Evolutionary conservation across 331 rosid genomes (phyloP).

Genomic region (Stylosanthes scabra): DNA sequence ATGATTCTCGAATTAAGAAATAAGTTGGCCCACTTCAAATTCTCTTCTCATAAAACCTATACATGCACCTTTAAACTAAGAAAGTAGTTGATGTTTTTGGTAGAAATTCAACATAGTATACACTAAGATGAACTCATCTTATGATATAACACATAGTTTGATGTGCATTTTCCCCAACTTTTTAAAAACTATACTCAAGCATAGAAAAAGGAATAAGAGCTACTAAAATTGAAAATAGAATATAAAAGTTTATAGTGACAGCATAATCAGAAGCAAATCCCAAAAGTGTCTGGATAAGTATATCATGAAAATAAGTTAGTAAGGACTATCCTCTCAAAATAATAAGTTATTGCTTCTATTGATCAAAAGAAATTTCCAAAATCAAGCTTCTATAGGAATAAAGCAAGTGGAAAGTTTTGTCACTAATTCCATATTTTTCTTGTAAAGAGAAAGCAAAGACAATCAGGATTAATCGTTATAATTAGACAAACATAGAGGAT

Average conservation of each 20-base stretch:
- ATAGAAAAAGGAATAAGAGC: background rate
- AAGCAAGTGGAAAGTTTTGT: background rate
- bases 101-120: constrained; percentile 13
- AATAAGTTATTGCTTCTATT: background rate
- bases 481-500: background rate
- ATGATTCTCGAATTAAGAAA: too few species aligned
- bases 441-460: too few species aligned
- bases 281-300: background rate
- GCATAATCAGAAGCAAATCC: background rate
- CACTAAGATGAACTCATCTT: background rate
- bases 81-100: background rate
- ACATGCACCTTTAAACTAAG: too few species aligned
- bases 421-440: background rate
- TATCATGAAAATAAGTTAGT: background rate
- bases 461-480: constrained; percentile 7
- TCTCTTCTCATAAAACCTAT: too few species aligned
- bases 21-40: too few species aligned
- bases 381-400: background rate
- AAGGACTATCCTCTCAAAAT: background rate
- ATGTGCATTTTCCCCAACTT: background rate
- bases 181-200: background rate
- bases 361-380: background rate
- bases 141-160: background rate
- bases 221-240: background rate
- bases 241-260: background rate